Base-by-base conservation (phyloP, 805 yeast genomes). In the Kodamaea nitidulidarum region DNA sequence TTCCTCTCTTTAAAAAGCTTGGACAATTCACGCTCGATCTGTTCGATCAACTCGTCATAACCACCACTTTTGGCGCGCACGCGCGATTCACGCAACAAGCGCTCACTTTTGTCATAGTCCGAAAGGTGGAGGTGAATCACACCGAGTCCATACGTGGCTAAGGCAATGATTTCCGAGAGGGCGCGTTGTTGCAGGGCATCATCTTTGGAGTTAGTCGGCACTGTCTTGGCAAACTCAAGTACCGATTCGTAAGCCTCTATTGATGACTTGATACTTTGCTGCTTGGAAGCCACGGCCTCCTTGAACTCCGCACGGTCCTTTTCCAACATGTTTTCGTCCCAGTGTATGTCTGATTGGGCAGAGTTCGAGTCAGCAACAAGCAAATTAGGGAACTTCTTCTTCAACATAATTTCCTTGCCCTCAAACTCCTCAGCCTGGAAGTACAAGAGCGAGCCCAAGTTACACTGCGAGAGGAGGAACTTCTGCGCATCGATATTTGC, bases 121-220 rank as follows among this genome's bases (percentile, higher is more conserved):
- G 81, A 75, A 33, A 67, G 54, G 49, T 85, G 86, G n/a, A 82
- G 60, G 32, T 76, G 71, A 8, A 87, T 71, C 4, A 88, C 95
- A 2, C 96, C 98, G 29, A 86, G 67, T 0, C 96, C 95, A 54
- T 84, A 90, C 0, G 88, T 78, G 0, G 95, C 79, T 55, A 90
- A 67, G 0, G 95, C 93, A 30, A 84, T 78, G 1, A 84, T 78
- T 16, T 38, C 36, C 7, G 32, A 15, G 12, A 38, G 41, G 20
- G 36, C 28, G 10, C 26, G 35, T 15, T 32, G 35, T 15, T 18
- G 14, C 7, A 16, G 15, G 11, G 12, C 25, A 5, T 38, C 36
- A 7, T 32, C 33, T 26, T 38, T 30, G 12, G 33, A 11, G 11
- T 15, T 25, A 2, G 35, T 9, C 3, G 31, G 12, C 15, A 26